A percentile compares a stretch with the other conserved stretches of the same genome.
phyloP scores from a whole-genome alignment of 139 green algal genomes.

The Choricystis sp. region DNA sequence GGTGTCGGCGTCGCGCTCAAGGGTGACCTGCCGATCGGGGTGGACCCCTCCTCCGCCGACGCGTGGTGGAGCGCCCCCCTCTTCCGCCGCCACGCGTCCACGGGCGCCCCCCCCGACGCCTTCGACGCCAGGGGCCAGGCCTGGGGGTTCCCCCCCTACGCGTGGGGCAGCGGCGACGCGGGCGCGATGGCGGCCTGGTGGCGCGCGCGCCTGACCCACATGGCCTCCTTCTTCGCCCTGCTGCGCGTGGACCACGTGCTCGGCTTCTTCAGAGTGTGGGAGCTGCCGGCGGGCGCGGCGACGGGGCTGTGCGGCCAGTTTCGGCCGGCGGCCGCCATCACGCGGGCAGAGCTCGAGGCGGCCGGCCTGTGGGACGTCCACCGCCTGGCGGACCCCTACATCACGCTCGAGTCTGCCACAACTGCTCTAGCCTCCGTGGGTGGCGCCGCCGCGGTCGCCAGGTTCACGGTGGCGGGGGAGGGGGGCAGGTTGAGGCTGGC shows the following conservation, averaged over 20 bases:
- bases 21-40: slow-evolving; percentile 91
- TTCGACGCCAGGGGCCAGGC: slow-evolving; percentile 67
- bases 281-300: slow-evolving; percentile 59
- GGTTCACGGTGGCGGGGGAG: not conserved
- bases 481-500: not conserved
- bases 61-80: slow-evolving; percentile 68
- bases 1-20: slow-evolving; percentile 66
- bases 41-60: slow-evolving; percentile 86
- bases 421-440: slow-evolving; percentile 21
- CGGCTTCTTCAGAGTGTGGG: slow-evolving; percentile 97
- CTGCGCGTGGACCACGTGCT: slow-evolving; percentile 97
- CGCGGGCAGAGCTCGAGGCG: slow-evolving; percentile 55
- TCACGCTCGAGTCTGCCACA: slow-evolving; percentile 10
- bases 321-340: slow-evolving; percentile 27
- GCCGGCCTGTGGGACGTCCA: slow-evolving; percentile 79
- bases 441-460: slow-evolving; percentile 26
- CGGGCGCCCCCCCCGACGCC: slow-evolving; percentile 76
- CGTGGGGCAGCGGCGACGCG: slow-evolving; percentile 87
- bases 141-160: slow-evolving; percentile 97
- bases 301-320: slow-evolving; percentile 70
- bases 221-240: slow-evolving; percentile 82
- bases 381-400: slow-evolving; percentile 34
- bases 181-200: slow-evolving; percentile 85
- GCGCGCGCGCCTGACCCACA: slow-evolving; percentile 47
- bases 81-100: slow-evolving; percentile 67